Base-by-base conservation (phyloP, 805 yeast species). In the Suhomyces emberorum region DNA sequence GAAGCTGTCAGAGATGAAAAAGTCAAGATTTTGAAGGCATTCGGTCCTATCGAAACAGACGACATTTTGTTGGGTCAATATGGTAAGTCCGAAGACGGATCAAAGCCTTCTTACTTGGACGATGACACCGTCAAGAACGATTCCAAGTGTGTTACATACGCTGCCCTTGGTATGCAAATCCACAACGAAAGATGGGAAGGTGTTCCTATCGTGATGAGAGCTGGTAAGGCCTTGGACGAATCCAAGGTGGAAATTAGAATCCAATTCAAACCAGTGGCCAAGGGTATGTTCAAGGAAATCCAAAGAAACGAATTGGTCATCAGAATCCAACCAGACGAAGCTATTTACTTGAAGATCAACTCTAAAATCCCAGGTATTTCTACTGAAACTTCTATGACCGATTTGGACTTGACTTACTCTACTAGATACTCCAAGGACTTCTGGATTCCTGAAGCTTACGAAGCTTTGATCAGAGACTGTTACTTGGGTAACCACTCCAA, bases 391-490 rank as follows among this genome's bases (percentile, higher is more conserved):
- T 79, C 91, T 20, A 76, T 86, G 42, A 87, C 96, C 18, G 97
- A 91, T 58, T 77, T 93, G 54, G 96, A 93, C 59, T 73, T 93
- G 55, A 84, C 95, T 23, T 93, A 93, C 62, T 67, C 81, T 37
- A 70, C 72, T 34, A 79, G 97, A 57, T 93, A 83, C 69, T 67
- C 72, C 18, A 70, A 84, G 46, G 83, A 87, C 57, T 83, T 87
- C 67, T 84, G 93, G 82, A 89, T 93, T 54, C 98, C 98, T 30
- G 96, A 91, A 71, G 98, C 98, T 28, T 93, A 93, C 63, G 98
- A 93, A 70, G 84, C 96, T 1, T 77, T 93, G 51, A 87, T 93
- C 52, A 79, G 95, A 63, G 98, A 93, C 63, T 85, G 91, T 45
- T 65, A 83, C 57, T 75, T 78, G 49, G 98, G 95, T 39, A 95